Evolutionary conservation across 1,284 basidiomycete species (phyloP), one percentile per base, ranked within the genome.

Genomic region (Xanthoconium separans): DNA sequence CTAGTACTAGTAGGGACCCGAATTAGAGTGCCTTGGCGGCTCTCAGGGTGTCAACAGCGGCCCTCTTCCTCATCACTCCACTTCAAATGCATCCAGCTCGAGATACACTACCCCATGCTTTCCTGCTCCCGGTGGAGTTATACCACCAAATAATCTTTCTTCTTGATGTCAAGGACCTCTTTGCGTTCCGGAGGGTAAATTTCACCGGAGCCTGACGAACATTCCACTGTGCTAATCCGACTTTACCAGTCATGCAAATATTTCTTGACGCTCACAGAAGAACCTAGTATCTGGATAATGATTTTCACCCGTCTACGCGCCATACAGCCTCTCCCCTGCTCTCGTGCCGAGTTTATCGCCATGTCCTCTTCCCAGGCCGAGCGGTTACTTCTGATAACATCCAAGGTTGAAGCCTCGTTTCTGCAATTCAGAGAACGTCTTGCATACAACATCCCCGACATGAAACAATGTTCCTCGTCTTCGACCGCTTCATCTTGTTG

Each of bases 61-160:
- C 4, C 22, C 4, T 22, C 22, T 4, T 34, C 13, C 33, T 33
- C 24, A 24, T 27, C 27, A 7, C 29, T 9, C 15, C 18, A 9
- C n/a, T 30, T 11, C n/a, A 43, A 42, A 58, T 56, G 47, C 22
- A 43, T 44, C 27, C 27, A 51, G 12, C 34, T 15, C 4, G 31
- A 40, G 22, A 40, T n/a, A 33, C 12, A 18, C 44, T 3, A n/a
- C 7, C 6, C 9, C 16, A 33, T 16, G 10, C 39, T 4, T 44
- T 55, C 10, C 4, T n/a, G 27, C 55, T 69, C 22, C 65, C 66
- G 0, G 54, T 57, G 9, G 65, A 66, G 34, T 44, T 66, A 4
- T 50, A 51, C 43, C 33, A 53, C 33, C 45, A 54, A 2, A 49
- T 69, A 34, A n/a, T 60, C 20, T 16, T 8, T 42, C 53, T 56